Conservation (phyloP, 106 monocot species). For the Phalaenopsis equestris region DNA sequence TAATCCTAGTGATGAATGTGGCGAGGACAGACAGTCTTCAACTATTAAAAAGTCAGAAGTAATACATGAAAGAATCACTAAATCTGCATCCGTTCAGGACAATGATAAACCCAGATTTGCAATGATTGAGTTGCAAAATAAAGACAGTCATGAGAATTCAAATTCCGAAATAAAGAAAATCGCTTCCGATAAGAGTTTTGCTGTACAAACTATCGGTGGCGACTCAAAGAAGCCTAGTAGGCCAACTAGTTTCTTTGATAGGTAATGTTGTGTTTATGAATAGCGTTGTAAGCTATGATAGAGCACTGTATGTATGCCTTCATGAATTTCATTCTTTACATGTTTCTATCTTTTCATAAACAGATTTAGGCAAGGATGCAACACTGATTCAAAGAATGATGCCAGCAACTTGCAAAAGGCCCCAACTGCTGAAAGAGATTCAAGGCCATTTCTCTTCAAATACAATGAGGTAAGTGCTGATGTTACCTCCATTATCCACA, state of each 20-base stretch:
- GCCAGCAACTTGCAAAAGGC: constrained; percentile 17
- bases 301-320: too few relatives aligned
- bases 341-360: constrained; percentile 4
- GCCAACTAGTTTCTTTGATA: constrained; percentile 64
- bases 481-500: too few relatives aligned
- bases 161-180: constrained; percentile 5
- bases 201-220: constrained; percentile 14
- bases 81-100: constrained; percentile 4
- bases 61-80: neutral
- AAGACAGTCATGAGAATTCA: constrained; percentile 1
- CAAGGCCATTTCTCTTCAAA: constrained; percentile 77
- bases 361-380: constrained; percentile 55
- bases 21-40: constrained; percentile 5
- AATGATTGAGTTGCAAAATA: constrained; percentile 8
- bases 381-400: constrained; percentile 16
- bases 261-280: constrained; percentile 23
- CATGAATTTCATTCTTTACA: neutral
- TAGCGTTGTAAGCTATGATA: neutral
- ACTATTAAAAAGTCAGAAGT: constrained; percentile 1
- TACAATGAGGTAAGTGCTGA: constrained; percentile 67
- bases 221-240: constrained; percentile 19
- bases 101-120: constrained; percentile 4
- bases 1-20: constrained; percentile 14
- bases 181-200: neutral
- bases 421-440: constrained; percentile 56